Conservation (phyloP, 345 rosid species). For the Eutrema japonicum region DNA sequence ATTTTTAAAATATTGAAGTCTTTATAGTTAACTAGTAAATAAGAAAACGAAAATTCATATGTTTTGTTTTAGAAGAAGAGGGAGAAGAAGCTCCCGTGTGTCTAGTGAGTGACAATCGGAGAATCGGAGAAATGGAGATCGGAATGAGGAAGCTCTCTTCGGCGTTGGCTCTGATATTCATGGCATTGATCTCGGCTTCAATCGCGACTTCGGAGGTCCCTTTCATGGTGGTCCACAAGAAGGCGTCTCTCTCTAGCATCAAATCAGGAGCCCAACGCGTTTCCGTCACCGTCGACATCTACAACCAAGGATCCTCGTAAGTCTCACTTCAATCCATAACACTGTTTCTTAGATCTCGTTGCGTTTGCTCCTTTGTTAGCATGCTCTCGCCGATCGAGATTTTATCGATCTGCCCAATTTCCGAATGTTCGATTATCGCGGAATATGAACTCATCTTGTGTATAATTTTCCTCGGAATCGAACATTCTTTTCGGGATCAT, state of each 20-base stretch:
- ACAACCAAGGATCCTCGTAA: slow-evolving; percentile 86
- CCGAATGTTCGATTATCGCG: neutral
- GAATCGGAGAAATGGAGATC: slow-evolving; percentile 15
- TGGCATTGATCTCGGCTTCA: slow-evolving; percentile 49
- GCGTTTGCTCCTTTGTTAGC: neutral
- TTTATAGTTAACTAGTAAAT: no score
- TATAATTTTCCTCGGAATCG: neutral
- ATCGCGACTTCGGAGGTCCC: slow-evolving; percentile 65
- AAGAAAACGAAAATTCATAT: no score
- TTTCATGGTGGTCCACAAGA: slow-evolving; percentile 87
- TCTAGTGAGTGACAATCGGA: slow-evolving; percentile 18
- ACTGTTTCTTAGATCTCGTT: neutral
- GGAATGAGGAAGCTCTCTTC: slow-evolving; percentile 35
- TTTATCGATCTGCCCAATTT: neutral
- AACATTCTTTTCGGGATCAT: neutral
- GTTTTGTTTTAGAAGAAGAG: neutral
- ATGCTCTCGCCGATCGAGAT: neutral
- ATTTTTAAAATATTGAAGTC: no score
- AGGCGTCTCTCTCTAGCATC: slow-evolving; percentile 68
- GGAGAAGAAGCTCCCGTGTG: neutral
- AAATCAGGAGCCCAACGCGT: slow-evolving; percentile 82
- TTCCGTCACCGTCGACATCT: slow-evolving; percentile 74
- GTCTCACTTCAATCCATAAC: slow-evolving; percentile 28
- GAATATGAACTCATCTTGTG: no score
- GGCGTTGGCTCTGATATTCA: slow-evolving; percentile 42